Evolutionary conservation across 768 basidiomycete species (phyloP).

Genomic region (Panaeolus cyanescens): DNA sequence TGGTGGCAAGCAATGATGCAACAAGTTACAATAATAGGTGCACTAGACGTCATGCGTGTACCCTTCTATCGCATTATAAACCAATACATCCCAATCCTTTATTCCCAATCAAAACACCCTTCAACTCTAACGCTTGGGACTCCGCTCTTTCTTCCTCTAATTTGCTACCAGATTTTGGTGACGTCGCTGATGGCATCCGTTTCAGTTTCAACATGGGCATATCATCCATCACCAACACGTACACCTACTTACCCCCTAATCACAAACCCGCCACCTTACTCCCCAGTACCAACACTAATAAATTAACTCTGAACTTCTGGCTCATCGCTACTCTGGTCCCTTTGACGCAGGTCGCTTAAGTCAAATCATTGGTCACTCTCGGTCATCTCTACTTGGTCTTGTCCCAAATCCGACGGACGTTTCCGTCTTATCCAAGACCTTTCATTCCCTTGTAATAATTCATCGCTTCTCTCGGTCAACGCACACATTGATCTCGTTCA

Average conservation of each 20-base stretch:
- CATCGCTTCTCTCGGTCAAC: slow-evolving; percentile 27
- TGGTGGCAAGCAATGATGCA: neutral
- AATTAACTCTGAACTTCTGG: slow-evolving; percentile 32
- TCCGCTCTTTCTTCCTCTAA: slow-evolving; percentile 14
- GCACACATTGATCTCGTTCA: slow-evolving; percentile 24
- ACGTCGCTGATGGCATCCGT: slow-evolving; percentile 31
- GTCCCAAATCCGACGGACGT: slow-evolving; percentile 34
- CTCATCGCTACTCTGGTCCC: slow-evolving; percentile 30
- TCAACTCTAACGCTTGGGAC: slow-evolving; percentile 21
- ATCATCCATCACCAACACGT: slow-evolving; percentile 9
- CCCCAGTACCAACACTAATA: slow-evolving; percentile 27
- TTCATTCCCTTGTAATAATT: slow-evolving; percentile 27
- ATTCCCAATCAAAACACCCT: slow-evolving; percentile 30
- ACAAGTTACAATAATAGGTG: neutral
- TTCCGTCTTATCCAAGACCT: slow-evolving; percentile 34
- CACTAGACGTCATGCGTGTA: slow-evolving; percentile 26
- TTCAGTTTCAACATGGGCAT: slow-evolving; percentile 38
- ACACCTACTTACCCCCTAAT: slow-evolving; percentile 32
- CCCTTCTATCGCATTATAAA: neutral
- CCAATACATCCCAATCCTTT: slow-evolving; percentile 25
- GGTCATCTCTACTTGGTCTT: slow-evolving; percentile 38
- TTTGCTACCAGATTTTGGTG: slow-evolving; percentile 21
- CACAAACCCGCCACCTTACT: slow-evolving; percentile 31
- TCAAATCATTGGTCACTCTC: slow-evolving; percentile 40
- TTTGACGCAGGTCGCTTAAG: slow-evolving; percentile 27